Percentiles rank a stretch among this genome's conserved stretches.
Conservation (phyloP, 1,284 basidiomycete genomes). For the Peniophora sp. region DNA sequence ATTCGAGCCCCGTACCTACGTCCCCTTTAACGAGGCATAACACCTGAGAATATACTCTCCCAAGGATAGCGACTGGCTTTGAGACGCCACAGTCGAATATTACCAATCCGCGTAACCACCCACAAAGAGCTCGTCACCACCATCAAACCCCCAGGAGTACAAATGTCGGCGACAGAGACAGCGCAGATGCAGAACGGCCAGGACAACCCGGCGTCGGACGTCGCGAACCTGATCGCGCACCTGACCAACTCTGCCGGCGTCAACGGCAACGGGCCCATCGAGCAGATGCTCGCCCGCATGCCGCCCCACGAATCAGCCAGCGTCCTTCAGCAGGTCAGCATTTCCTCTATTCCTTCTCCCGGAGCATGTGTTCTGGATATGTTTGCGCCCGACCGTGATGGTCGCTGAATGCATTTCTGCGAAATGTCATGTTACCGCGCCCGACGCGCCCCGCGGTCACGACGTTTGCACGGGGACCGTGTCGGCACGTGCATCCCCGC, state of each 20-base stretch:
- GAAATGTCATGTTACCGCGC: background rate
- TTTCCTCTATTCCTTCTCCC: background rate
- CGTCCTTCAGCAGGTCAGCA: background rate
- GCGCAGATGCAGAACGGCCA: too few species aligned
- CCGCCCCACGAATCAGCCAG: background rate
- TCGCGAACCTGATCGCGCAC: background rate
- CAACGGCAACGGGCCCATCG: background rate
- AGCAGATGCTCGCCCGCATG: background rate
- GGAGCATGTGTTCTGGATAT: too few species aligned
- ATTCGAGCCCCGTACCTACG: too few species aligned
- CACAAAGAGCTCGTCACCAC: too few species aligned
- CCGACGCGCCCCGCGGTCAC: background rate
- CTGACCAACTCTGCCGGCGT: background rate
- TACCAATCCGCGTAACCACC: too few species aligned
- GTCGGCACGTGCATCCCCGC: background rate
- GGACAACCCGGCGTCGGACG: constrained; percentile 6
- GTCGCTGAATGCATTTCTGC: background rate
- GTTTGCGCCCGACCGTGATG: background rate
- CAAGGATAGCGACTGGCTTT: too few species aligned
- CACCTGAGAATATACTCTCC: too few species aligned
- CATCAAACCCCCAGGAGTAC: too few species aligned
- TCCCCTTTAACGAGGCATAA: too few species aligned
- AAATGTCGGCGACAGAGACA: too few species aligned
- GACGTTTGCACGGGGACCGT: background rate
- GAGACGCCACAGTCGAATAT: too few species aligned